Base-by-base conservation (phyloP, 2,329 filamentous ascomycete species). In the Cercospora beticola region DNA sequence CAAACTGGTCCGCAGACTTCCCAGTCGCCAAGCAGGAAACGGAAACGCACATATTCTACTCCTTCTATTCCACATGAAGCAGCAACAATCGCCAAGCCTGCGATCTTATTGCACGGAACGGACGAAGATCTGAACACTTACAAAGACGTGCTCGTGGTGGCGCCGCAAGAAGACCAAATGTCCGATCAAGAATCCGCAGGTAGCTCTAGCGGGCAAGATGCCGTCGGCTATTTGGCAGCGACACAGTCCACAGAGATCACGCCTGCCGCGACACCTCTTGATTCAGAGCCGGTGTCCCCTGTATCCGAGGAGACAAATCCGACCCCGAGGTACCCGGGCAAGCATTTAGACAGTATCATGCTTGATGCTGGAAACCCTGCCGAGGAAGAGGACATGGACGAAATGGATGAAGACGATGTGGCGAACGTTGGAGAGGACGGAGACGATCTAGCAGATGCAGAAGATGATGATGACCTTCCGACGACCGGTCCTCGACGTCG, bases 381-480 rank as follows among this genome's bases (percentile, higher is more conserved):
- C 18, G 54, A 71, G 26, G 52, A 64, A 62, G 68, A 65, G 10
- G 70, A 73, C 28, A 58, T 54, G 12, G 70, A 73, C 14, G 70
- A 71, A 28, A 43, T 67, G 23, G 70, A 73, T 23, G 70, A 72
- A n/a, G 67, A 56, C 31, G 72, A 72, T 26, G 67, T 62, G 5
- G 63, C 62, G 12, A 67, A 59, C 56, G 67, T 70, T 12, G 71
- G 54, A 18, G 72, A 75, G 5, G 71, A 73, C 46, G 71, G 62
- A 6, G 75, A 77, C 16, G 71, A 74, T 21, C 68, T 64, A 10
- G 76, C 74, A 8, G 74, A 75, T 23, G 70, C 36, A n/a, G 73
- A 76, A 36, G 75, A 76, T 36, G 68, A 70, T 18, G 71, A 73
- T 31, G 72, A 72, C 30, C 70, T 69, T 52, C 67, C 52, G 21